A percentile compares a stretch with the other conserved stretches of the same genome.
Conservation (phyloP, 2,329 filamentous ascomycete species). For the Elsinoe arachidis region DNA sequence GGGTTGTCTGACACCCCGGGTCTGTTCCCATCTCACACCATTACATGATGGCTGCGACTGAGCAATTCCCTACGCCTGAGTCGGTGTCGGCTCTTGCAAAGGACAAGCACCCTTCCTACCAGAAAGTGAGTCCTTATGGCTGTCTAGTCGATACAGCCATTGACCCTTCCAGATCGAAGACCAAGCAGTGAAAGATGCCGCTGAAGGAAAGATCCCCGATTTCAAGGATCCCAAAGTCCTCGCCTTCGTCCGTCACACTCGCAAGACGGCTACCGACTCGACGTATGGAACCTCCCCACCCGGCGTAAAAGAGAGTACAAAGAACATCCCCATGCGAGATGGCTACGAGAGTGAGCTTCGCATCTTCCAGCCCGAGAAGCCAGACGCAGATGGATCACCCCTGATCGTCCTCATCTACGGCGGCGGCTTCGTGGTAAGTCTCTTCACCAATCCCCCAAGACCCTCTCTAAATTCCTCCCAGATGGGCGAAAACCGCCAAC, state of each 20-base stretch:
- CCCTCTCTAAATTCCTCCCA: not conserved
- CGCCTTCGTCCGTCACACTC: not conserved
- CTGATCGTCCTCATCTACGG: constrained; percentile 26
- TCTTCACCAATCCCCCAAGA: not conserved
- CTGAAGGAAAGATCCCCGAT: not conserved
- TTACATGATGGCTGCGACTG: not conserved
- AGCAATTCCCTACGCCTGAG: constrained; percentile 4
- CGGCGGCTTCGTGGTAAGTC: constrained; percentile 14
- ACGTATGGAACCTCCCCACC: constrained; percentile 9
- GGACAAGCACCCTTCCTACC: constrained; percentile 6
- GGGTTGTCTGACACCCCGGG: not conserved
- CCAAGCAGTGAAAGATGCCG: constrained; percentile 3
- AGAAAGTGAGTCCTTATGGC: not conserved
- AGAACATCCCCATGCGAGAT: constrained; percentile 28
- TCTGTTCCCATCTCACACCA: not conserved
- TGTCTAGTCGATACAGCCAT: not conserved
- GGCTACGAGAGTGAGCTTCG: constrained; percentile 27
- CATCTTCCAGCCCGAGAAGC: constrained; percentile 26
- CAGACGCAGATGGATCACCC: constrained; percentile 18
- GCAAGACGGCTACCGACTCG: not conserved
- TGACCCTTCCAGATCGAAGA: not conserved
- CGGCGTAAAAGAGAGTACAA: constrained; percentile 28
- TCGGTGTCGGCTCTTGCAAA: not conserved
- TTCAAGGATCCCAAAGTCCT: not conserved
- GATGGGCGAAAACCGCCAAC: constrained; percentile 15